These are phyloP conservation scores for Malus fusca DNA, from an alignment of 306 rosid genomes.

Conservation along the genomic window DNA sequence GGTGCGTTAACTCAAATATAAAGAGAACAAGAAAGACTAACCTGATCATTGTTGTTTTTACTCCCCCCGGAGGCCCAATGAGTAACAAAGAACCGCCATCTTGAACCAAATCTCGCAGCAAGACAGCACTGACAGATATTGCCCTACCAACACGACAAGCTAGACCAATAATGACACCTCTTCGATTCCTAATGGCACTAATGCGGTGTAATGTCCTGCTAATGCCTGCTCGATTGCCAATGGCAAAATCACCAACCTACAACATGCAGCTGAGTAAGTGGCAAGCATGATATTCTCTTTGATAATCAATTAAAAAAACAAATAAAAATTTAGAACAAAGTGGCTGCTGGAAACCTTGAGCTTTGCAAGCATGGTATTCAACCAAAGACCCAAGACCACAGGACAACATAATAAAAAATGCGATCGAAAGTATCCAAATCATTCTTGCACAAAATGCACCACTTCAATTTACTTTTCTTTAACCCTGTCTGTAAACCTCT, in stretches of 20 bases:
- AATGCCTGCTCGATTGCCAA: constrained; percentile 92
- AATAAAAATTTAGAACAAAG: not conserved
- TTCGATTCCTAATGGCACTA: constrained; percentile 90
- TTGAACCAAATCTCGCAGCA: constrained; percentile 78
- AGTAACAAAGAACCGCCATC: constrained; percentile 88
- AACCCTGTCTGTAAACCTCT: not conserved
- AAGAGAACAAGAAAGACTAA: constrained; percentile 19
- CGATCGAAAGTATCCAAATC: not conserved
- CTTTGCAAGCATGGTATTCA: not conserved
- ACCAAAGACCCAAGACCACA: not conserved
- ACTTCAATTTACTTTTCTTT: not conserved
- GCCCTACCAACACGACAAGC: constrained; percentile 97
- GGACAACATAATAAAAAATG: not conserved
- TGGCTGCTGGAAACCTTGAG: not conserved
- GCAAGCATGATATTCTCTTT: not conserved
- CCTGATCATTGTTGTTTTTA: constrained; percentile 95
- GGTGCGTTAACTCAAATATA: constrained; percentile 1
- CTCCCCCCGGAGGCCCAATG: constrained; percentile 97
- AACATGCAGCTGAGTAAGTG: constrained; percentile 16
- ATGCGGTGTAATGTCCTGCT: constrained; percentile 91
- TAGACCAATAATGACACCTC: constrained; percentile 79
- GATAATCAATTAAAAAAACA: not conserved
- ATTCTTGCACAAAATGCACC: no score
- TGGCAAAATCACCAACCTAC: constrained; percentile 91
- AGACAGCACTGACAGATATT: constrained; percentile 73